Evolutionary conservation across 495 filamentous ascomycete species (phyloP), one percentile per base, ranked within the genome.

Genomic region (Trypethelium eluteriae): DNA sequence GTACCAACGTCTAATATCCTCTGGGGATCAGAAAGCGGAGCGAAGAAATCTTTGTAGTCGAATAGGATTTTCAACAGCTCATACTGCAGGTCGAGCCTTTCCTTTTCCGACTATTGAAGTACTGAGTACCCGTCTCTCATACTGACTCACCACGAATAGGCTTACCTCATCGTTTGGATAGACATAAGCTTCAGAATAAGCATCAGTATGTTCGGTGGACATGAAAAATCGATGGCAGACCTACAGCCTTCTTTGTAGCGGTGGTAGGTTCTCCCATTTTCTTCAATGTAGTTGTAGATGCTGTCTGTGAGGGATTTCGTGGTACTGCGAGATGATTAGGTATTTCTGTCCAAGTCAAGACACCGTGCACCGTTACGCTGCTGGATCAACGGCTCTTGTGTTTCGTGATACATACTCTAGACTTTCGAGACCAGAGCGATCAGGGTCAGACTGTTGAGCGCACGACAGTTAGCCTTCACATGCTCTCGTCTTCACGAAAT

Each of bases 151-250:
- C 25, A 12, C 25, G 57, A 36, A 67, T 14, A 18, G 39, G 57
- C 62, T 64, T 73, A 76, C 74, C 63, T 70, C 68, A 47, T 74
- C 73, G 62, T 74, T 76, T 62, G 74, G 73, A 62, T 71, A 71
- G 38, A 67, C 63, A 64, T 76, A 74, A 5, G 71, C 74, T 74
- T 63, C 38, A 35, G 41, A 12, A 25, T 25, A 25, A 25, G 25
- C 25, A 25, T 25, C 25, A 25, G 25, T 25, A 25, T 25, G 25
- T 25, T 25, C 25, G 25, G 25, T 25, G 9, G 39, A 38, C n/a
- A 61, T 14, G 44, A 36, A n/a, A 6, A 35, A 36, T 41, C 34
- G 39, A 39, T 14, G 39, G 14, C 2, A 10, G 39, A 62, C 64
- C 39, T 38, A 66, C 64, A 66, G 49, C 49, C 64, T 12, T 59